Evolutionary conservation across 1,284 basidiomycete species (phyloP).

Genomic region (Leccinum griseonigrum): DNA sequence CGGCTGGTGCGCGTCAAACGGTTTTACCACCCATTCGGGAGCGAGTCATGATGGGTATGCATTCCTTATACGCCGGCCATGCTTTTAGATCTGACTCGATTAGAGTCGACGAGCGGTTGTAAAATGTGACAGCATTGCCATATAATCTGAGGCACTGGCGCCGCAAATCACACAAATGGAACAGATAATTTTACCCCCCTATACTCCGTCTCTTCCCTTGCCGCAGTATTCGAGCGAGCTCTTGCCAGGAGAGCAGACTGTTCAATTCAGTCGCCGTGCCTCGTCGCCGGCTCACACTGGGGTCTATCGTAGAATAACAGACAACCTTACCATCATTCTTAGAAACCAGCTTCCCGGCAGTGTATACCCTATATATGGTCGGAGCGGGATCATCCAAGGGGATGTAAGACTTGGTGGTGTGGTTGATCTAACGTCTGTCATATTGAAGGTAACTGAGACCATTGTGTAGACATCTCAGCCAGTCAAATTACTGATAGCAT

Average conservation of each 20-base stretch:
- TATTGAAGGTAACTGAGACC: slow-evolving; percentile 22
- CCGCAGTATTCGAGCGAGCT: slow-evolving; percentile 26
- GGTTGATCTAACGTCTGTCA: slow-evolving; percentile 18
- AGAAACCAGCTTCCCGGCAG: slow-evolving; percentile 23
- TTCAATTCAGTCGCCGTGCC: slow-evolving; percentile 17
- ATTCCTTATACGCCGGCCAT: background rate
- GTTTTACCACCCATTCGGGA: background rate
- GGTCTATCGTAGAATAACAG: slow-evolving; percentile 34
- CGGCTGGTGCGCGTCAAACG: background rate
- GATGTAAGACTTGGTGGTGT: slow-evolving; percentile 19
- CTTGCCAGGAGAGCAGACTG: slow-evolving; percentile 26
- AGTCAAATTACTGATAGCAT: slow-evolving; percentile 1
- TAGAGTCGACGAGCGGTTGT: background rate
- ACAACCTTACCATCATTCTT: slow-evolving; percentile 25
- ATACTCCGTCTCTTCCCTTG: slow-evolving; percentile 24
- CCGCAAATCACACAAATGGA: slow-evolving; percentile 11
- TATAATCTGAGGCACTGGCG: background rate
- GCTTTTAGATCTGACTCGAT: slow-evolving; percentile 5
- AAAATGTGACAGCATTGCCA: background rate
- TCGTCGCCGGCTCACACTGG: slow-evolving; percentile 11
- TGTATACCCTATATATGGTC: slow-evolving; percentile 24
- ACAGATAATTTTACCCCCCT: slow-evolving; percentile 16
- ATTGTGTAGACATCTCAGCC: background rate
- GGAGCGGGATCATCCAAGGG: slow-evolving; percentile 23
- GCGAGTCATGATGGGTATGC: background rate